Percentiles rank a stretch among this genome's conserved stretches.
Evolutionary conservation across 345 rosid species (phyloP).

Genomic region (Garcia nutans): DNA sequence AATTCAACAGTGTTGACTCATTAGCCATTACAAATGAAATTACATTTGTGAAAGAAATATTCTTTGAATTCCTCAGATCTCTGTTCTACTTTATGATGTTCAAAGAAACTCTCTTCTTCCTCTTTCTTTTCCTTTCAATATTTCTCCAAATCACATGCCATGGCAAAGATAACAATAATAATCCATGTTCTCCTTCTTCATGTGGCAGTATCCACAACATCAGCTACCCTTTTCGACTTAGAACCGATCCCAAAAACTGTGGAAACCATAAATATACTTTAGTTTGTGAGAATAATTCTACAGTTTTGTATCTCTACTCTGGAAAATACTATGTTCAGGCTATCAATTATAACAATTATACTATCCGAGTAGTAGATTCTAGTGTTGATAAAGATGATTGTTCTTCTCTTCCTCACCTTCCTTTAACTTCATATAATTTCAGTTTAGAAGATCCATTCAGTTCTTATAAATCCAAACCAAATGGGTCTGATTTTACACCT

Average conservation of each 20-base stretch:
- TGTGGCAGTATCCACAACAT: background rate
- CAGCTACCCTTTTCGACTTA: conserved; percentile 8
- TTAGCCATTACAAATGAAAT: too few species aligned
- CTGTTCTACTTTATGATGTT: background rate
- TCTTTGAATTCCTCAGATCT: too few species aligned
- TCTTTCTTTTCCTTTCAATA: background rate
- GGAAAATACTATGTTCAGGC: conserved; percentile 11
- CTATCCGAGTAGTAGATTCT: background rate
- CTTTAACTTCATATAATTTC: background rate
- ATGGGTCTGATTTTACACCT: background rate
- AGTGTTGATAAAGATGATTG: background rate
- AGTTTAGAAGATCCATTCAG: background rate
- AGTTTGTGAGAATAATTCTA: background rate
- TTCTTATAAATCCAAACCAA: background rate
- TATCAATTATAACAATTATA: conserved; percentile 1
- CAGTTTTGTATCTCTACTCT: conserved; percentile 1
- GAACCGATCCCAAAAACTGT: background rate
- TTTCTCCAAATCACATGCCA: background rate
- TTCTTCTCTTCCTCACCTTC: background rate
- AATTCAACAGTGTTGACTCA: too few species aligned
- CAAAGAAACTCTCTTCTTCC: background rate
- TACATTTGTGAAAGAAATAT: too few species aligned
- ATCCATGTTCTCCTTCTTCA: background rate
- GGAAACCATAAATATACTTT: background rate
- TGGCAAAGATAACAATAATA: background rate